Percentiles rank a stretch among this genome's conserved stretches.
phyloP scores from a whole-genome alignment of 495 filamentous ascomycete species.

The Aspergillus egyptiacus region DNA sequence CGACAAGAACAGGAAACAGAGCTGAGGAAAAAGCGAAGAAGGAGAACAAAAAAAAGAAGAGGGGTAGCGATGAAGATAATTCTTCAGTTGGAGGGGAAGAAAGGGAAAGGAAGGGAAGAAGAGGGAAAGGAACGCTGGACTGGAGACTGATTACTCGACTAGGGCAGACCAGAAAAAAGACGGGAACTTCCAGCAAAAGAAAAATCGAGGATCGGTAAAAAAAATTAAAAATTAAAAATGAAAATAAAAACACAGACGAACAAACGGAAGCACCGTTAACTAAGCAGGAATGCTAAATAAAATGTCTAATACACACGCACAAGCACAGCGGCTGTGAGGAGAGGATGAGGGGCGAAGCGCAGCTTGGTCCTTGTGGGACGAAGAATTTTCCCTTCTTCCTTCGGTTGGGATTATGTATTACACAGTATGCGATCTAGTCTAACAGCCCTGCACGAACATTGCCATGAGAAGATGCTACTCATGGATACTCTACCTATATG shows the following conservation, averaged over 20 bases:
- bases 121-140: constrained; percentile 19
- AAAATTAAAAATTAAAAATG: too few species aligned
- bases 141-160: constrained; percentile 12
- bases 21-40: constrained; percentile 27
- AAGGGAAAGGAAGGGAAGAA: constrained; percentile 21
- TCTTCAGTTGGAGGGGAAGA: constrained; percentile 34
- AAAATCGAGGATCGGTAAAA: constrained; percentile 8
- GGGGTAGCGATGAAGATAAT: constrained; percentile 36
- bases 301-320: constrained; percentile 19
- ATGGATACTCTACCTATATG: too few species aligned
- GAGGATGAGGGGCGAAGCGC: constrained; percentile 22
- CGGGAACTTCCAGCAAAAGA: constrained; percentile 17
- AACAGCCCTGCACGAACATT: too few species aligned
- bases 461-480: too few species aligned
- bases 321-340: constrained; percentile 17
- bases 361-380: constrained; percentile 20
- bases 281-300: constrained; percentile 11
- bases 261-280: constrained; percentile 14
- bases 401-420: neutral
- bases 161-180: constrained; percentile 25
- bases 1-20: constrained; percentile 37
- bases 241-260: too few species aligned
- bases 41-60: constrained; percentile 37
- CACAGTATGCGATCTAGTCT: too few species aligned
- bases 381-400: constrained; percentile 11